Conservation (phyloP, 768 basidiomycete species). For the Lactarius evosmus region DNA sequence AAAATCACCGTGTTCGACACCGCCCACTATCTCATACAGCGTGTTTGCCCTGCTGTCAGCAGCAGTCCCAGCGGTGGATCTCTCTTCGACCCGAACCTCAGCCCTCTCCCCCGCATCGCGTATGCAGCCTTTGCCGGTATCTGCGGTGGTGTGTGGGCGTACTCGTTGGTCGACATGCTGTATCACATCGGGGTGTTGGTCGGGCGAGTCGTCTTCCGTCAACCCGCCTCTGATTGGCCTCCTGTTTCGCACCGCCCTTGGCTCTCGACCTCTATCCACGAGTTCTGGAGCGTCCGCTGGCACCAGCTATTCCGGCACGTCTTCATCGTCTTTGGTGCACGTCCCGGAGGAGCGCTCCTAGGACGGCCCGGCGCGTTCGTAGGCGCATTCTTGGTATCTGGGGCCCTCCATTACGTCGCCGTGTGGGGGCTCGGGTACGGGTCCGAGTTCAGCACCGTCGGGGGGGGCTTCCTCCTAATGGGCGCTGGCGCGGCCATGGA, state of each 20-base stretch:
- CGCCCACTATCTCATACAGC: slow-evolving; percentile 6
- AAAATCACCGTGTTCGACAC: slow-evolving; percentile 4
- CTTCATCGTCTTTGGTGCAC: slow-evolving; percentile 35
- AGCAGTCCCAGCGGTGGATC: not conserved
- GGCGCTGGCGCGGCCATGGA: slow-evolving; percentile 41
- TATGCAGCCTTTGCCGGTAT: slow-evolving; percentile 3
- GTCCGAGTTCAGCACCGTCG: slow-evolving; percentile 44
- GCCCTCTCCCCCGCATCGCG: not conserved
- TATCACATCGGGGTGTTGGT: slow-evolving; percentile 29
- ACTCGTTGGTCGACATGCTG: slow-evolving; percentile 16
- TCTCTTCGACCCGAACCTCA: no score
- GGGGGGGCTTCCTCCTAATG: slow-evolving; percentile 48
- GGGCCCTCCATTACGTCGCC: slow-evolving; percentile 54
- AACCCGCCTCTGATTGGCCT: no score
- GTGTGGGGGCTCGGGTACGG: slow-evolving; percentile 58
- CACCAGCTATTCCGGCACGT: slow-evolving; percentile 29
- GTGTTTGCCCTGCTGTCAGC: not conserved
- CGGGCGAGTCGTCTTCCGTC: not conserved
- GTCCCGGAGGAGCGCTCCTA: slow-evolving; percentile 36
- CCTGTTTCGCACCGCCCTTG: no score
- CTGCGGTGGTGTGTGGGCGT: slow-evolving; percentile 17
- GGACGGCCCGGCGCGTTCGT: slow-evolving; percentile 34
- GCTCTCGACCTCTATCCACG: slow-evolving; percentile 35
- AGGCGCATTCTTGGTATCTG: slow-evolving; percentile 59
- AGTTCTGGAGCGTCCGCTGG: slow-evolving; percentile 38